Percentiles rank a stretch among this genome's conserved stretches.
Conservation (phyloP, 2,329 filamentous ascomycete genomes). For the Fusarium keratoplasticum region DNA sequence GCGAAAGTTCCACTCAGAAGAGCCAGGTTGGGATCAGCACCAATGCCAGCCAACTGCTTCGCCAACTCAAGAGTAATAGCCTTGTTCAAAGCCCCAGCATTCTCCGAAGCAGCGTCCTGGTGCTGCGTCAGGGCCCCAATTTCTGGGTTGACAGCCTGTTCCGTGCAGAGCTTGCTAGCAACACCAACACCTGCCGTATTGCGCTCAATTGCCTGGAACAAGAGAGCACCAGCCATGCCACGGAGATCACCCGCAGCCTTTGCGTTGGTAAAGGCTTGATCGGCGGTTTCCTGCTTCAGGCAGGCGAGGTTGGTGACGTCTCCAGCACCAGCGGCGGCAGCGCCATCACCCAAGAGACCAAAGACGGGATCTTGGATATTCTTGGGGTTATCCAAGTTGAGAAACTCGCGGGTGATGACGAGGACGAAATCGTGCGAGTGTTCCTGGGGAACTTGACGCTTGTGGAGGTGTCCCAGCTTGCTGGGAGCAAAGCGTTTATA, state of each 20-base stretch:
- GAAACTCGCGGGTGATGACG: constrained; percentile 54
- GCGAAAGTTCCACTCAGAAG: constrained; percentile 73
- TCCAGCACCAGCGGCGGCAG: constrained; percentile 58
- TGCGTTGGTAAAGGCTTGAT: constrained; percentile 71
- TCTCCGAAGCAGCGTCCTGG: constrained; percentile 73
- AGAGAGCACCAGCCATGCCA: constrained; percentile 65
- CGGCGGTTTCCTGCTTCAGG: constrained; percentile 62
- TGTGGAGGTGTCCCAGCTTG: constrained; percentile 14
- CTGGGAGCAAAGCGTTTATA: constrained; percentile 20
- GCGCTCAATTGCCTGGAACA: constrained; percentile 66
- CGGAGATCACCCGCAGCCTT: constrained; percentile 63
- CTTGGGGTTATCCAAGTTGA: constrained; percentile 64
- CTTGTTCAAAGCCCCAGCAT: constrained; percentile 70
- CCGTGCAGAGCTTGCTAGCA: constrained; percentile 56
- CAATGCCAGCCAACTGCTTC: constrained; percentile 68
- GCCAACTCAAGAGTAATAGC: constrained; percentile 69
- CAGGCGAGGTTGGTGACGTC: constrained; percentile 56
- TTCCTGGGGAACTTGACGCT: constrained; percentile 66
- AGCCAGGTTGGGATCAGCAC: constrained; percentile 71
- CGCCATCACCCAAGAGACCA: constrained; percentile 55
- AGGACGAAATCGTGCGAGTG: constrained; percentile 66
- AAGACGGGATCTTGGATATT: constrained; percentile 64
- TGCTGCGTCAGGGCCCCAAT: constrained; percentile 73
- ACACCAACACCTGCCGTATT: constrained; percentile 55
- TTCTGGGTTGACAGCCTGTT: constrained; percentile 71